These are phyloP conservation scores for Phytophthora cactorum DNA, from an alignment of 352 stramenopile genomes.

Conservation along the genomic window DNA sequence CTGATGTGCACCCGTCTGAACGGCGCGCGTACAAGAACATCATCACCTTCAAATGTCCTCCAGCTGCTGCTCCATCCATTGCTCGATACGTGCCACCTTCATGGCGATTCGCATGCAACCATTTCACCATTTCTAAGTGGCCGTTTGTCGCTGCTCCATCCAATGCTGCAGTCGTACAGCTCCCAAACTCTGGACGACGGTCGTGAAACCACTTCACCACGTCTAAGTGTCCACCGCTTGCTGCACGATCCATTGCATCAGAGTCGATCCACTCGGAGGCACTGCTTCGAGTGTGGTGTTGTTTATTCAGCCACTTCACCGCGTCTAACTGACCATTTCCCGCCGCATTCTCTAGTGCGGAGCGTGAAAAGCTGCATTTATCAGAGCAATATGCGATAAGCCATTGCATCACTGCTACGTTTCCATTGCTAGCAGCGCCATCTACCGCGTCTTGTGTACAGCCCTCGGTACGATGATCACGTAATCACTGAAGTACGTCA, in stretches of 20 bases:
- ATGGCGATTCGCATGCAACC: conserved; percentile 34
- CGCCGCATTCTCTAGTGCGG: conserved; percentile 23
- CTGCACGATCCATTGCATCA: conserved; percentile 42
- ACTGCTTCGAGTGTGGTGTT: background rate
- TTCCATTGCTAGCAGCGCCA: conserved; percentile 11
- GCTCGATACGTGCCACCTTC: conserved; percentile 37
- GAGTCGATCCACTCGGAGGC: conserved; percentile 19
- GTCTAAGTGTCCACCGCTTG: conserved; percentile 35
- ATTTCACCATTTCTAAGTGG: conserved; percentile 32
- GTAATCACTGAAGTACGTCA: conserved; percentile 32
- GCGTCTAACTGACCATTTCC: conserved; percentile 20
- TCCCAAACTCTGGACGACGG: conserved; percentile 24
- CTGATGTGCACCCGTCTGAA: conserved; percentile 35
- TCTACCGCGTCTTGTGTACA: conserved; percentile 25
- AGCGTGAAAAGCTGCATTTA: conserved; percentile 18
- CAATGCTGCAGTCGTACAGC: conserved; percentile 38
- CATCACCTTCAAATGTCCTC: conserved; percentile 41
- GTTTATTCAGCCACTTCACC: conserved; percentile 26
- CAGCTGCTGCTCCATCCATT: conserved; percentile 38
- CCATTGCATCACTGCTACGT: conserved; percentile 31
- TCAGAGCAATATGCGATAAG: conserved; percentile 27
- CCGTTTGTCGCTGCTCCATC: conserved; percentile 40
- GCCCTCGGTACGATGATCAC: conserved; percentile 27
- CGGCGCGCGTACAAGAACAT: conserved; percentile 39
- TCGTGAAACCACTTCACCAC: conserved; percentile 44